Base-by-base conservation (phyloP, 345 rosid species). In the Excoecaria cochinchinensis region DNA sequence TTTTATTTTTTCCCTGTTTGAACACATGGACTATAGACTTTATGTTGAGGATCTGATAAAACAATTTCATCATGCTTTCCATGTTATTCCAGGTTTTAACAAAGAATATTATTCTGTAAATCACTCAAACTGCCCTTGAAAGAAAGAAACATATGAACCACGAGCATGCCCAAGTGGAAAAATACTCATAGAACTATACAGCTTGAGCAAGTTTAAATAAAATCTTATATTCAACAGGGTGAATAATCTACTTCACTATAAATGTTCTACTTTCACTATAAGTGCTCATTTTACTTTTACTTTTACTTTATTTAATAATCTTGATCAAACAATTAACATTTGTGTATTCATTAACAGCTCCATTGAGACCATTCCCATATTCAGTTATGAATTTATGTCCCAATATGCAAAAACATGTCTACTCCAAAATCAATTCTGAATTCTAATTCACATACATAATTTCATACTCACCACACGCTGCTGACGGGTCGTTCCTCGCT, bases 401-500 rank as follows among this genome's bases (percentile, higher is more conserved):
- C 31, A 31, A 31, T 31, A 31, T 31, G 31, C 31, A 31, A 68
- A 13, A 24, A 3, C 1, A 39, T 13, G 2, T 2, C 3, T 0
- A 17, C 6, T 10, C n/a, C 53, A 17, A 24, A 24, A 4, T 61
- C 44, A 17, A 8, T 15, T 44, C 17, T 61, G 15, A 6, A 6
- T 48, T 11, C 40, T 2, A 39, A 17, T 73, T 39, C 17, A 24
- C 42, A 31, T 36, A 76, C n/a, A 75, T 57, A 17, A 67, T 44
- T 1, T 24, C 11, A 11, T 17, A 77, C 76, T 63, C 57, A 71
- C 76, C 76, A 55, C n/a, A 11, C 67, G 71, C 47, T 77, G 75
- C 58, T 71, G 70, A 39, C 71, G 71, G 4, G 80, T 77, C 4
- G 80, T 77, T 17, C 80, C 71, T 51, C 71, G 86, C 85, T 95